Evolutionary conservation across 2,329 filamentous ascomycete species (phyloP).

Genomic region (Neonectria coccinea): DNA sequence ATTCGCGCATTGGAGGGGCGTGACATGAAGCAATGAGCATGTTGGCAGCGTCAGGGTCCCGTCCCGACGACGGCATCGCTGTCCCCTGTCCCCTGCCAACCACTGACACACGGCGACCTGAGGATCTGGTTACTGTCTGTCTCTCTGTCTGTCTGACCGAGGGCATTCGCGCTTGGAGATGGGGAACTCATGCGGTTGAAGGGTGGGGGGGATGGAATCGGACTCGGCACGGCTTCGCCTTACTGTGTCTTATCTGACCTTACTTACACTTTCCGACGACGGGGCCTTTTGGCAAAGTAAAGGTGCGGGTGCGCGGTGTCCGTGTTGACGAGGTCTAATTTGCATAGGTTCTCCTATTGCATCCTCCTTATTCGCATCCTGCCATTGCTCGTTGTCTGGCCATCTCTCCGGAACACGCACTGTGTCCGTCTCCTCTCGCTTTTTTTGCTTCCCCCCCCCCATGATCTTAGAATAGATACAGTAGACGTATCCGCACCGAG

Average conservation of each 20-base stretch:
- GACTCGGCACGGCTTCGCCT: slow-evolving; percentile 16
- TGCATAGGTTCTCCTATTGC: slow-evolving; percentile 10
- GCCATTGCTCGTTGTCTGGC: slow-evolving; percentile 4
- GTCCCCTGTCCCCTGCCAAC: slow-evolving; percentile 7
- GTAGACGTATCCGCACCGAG: neutral
- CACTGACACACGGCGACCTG: slow-evolving; percentile 9
- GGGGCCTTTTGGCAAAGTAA: slow-evolving; percentile 13
- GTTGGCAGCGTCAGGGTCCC: slow-evolving; percentile 7
- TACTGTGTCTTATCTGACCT: slow-evolving; percentile 15
- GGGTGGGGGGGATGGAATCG: slow-evolving; percentile 12
- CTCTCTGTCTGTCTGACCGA: neutral
- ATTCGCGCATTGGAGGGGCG: slow-evolving; percentile 2
- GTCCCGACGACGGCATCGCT: slow-evolving; percentile 10
- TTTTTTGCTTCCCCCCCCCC: neutral
- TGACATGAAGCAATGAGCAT: neutral
- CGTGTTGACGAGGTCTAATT: slow-evolving; percentile 6
- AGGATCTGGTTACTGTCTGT: slow-evolving; percentile 1
- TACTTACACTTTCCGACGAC: slow-evolving; percentile 22
- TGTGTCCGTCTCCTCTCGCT: neutral
- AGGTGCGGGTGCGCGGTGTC: slow-evolving; percentile 11
- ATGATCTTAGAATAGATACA: slow-evolving; percentile 1
- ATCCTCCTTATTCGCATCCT: slow-evolving; percentile 3
- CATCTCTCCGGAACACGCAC: slow-evolving; percentile 9
- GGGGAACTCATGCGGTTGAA: neutral
- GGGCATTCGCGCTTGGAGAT: neutral